A percentile compares a stretch with the other conserved stretches of the same genome.
Conservation (phyloP, 352 stramenopile species). For the Phytophthora sojae region DNA sequence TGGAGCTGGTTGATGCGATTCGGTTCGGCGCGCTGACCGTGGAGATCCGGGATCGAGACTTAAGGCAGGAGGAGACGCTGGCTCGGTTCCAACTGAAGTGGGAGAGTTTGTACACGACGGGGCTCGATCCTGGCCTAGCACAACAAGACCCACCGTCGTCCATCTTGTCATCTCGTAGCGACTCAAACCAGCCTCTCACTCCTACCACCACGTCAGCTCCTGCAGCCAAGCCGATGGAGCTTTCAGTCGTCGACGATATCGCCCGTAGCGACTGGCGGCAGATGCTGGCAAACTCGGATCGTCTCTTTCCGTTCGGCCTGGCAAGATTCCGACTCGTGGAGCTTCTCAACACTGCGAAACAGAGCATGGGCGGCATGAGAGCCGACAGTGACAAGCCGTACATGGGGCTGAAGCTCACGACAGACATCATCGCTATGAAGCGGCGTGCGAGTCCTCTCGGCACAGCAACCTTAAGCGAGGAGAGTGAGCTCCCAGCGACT, state of each 20-base stretch:
- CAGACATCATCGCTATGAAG: conserved; percentile 64
- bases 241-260: conserved; percentile 68
- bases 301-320: conserved; percentile 63
- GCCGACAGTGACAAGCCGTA: conserved; percentile 33
- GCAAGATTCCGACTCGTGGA: conserved; percentile 69
- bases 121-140: conserved; percentile 25
- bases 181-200: not conserved
- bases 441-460: conserved; percentile 60
- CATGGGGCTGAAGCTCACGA: conserved; percentile 53
- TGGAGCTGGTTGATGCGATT: conserved; percentile 62
- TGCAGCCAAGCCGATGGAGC: conserved; percentile 46
- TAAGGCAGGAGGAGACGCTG: conserved; percentile 46
- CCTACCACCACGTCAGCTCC: conserved; percentile 1
- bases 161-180: conserved; percentile 18
- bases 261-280: conserved; percentile 57
- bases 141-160: conserved; percentile 3
- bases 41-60: conserved; percentile 79
- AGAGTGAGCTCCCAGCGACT: conserved; percentile 26
- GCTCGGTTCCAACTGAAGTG: conserved; percentile 61
- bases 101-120: conserved; percentile 58
- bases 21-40: conserved; percentile 46
- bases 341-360: conserved; percentile 45
- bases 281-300: conserved; percentile 49
- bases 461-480: conserved; percentile 26
- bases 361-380: conserved; percentile 27